Evolutionary conservation across 257 asterid genomes (phyloP), one percentile per base, ranked within the genome.

Genomic region (Nicotiana otophora): DNA sequence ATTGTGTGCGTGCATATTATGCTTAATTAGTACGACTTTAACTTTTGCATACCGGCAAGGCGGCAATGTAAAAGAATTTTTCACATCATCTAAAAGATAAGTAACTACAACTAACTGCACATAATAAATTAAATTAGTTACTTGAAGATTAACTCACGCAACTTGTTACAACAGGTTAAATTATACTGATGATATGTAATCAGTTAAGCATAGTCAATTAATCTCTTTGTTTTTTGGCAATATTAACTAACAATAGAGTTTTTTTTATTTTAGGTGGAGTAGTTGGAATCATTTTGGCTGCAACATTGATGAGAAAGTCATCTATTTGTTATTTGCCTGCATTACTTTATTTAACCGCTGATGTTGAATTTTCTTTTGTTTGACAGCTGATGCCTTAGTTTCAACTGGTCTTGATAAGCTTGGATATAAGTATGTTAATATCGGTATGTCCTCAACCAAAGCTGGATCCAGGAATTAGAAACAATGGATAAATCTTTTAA

Each of bases 251-350:
- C 36, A 70, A 70, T 0, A 2, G 0, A 2, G 3, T 23, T 23
- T 23, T 23, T 48, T 48, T 48, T 54, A 54, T 19, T 48, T 23
- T 85, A 93, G 98, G 84, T 95, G 98, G 98, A 95, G 91, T 85
- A 95, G 97, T 82, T 95, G 98, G 98, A 95, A 95, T 77, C 95
- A 92, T 82, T 93, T 95, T 82, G 74, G 46, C 53, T 95, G 98
- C 82, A 64, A 82, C 4, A 83, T 95, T 74, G 93, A 92, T 85
- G 98, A 95, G 84, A 86, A 87, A 19, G 81, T 93, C 81, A 89
- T 96, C 10, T 55, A 10, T 60, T 5, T 62, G 31, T 23, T 46
- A 1, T 28, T 75, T 30, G 48, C 36, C 16, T 30, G 9, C 55
- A 67, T 34, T 34, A 23, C 14, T 31, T 30, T 16, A 39, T 74